Evolutionary conservation across 768 basidiomycete genomes (phyloP).

Genomic region (Pulveroboletus sp.): DNA sequence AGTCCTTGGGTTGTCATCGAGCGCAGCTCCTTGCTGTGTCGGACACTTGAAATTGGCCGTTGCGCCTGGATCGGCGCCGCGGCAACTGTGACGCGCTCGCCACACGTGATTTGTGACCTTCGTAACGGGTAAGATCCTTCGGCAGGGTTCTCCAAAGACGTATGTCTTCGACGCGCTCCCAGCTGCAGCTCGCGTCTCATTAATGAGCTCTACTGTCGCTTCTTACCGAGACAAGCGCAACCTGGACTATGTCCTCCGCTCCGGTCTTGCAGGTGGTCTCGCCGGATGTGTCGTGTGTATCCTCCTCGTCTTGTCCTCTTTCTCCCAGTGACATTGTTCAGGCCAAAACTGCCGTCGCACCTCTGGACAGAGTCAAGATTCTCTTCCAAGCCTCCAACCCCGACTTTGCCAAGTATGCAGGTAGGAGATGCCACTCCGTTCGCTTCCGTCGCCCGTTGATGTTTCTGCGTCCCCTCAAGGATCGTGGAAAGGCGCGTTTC

Average conservation of each 20-base stretch:
- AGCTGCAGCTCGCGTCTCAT: slow-evolving; percentile 7
- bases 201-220: slow-evolving; percentile 34
- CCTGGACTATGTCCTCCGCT: slow-evolving; percentile 64
- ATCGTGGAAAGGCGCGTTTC: slow-evolving; percentile 79
- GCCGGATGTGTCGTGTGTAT: slow-evolving; percentile 86
- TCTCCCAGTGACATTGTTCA: slow-evolving; percentile 31
- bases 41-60: no score
- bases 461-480: slow-evolving; percentile 43
- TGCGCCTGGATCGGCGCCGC: no score
- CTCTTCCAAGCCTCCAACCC: slow-evolving; percentile 96
- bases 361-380: slow-evolving; percentile 97
- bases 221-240: slow-evolving; percentile 50
- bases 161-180: not conserved
- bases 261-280: slow-evolving; percentile 87
- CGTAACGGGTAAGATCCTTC: slow-evolving; percentile 13
- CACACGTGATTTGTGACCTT: slow-evolving; percentile 9
- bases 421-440: slow-evolving; percentile 41
- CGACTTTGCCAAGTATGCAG: slow-evolving; percentile 90
- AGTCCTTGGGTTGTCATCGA: no score
- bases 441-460: slow-evolving; percentile 25
- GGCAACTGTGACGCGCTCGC: no score
- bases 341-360: slow-evolving; percentile 95
- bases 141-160: slow-evolving; percentile 4
- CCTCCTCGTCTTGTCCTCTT: slow-evolving; percentile 1
- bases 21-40: no score